Conservation (phyloP, 768 basidiomycete genomes). For the Pisolithus tinctorius region DNA sequence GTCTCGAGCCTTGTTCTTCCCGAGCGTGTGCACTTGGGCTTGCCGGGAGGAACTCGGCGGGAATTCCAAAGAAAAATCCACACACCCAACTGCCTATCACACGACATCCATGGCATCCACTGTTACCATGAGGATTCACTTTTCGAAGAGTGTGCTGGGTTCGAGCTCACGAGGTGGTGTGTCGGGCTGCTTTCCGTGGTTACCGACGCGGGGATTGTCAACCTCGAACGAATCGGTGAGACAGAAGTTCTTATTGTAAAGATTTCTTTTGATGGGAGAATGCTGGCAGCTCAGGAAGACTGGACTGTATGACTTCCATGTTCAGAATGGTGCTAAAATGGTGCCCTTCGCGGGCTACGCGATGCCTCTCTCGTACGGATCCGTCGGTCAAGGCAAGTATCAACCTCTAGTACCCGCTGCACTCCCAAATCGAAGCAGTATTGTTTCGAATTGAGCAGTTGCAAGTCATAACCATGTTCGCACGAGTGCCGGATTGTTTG, state of each 20-base stretch:
- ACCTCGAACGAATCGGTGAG: constrained; percentile 17
- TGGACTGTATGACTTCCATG: constrained; percentile 83
- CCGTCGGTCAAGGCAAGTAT: constrained; percentile 66
- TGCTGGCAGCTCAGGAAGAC: constrained; percentile 49
- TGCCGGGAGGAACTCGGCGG: too few relatives aligned
- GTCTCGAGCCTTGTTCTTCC: too few relatives aligned
- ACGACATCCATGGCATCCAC: too few relatives aligned
- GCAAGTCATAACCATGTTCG: constrained; percentile 89
- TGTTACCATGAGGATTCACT: too few relatives aligned
- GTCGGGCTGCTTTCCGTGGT: not conserved
- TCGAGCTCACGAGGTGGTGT: too few relatives aligned
- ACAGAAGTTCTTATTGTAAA: not conserved
- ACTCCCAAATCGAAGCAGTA: too few relatives aligned
- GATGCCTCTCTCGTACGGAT: constrained; percentile 88
- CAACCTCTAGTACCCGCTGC: not conserved
- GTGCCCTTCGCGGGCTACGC: constrained; percentile 93
- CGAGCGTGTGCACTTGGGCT: too few relatives aligned
- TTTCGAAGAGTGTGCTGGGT: too few relatives aligned
- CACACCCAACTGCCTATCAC: too few relatives aligned
- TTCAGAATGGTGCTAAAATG: constrained; percentile 83
- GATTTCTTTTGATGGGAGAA: not conserved
- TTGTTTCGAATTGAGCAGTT: constrained; percentile 29
- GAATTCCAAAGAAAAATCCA: too few relatives aligned
- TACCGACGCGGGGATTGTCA: constrained; percentile 10
- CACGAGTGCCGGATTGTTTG: constrained; percentile 78